Evolutionary conservation across 345 rosid genomes (phyloP), one percentile per base, ranked within the genome.

Genomic region (Erysimum cheiranthoides): DNA sequence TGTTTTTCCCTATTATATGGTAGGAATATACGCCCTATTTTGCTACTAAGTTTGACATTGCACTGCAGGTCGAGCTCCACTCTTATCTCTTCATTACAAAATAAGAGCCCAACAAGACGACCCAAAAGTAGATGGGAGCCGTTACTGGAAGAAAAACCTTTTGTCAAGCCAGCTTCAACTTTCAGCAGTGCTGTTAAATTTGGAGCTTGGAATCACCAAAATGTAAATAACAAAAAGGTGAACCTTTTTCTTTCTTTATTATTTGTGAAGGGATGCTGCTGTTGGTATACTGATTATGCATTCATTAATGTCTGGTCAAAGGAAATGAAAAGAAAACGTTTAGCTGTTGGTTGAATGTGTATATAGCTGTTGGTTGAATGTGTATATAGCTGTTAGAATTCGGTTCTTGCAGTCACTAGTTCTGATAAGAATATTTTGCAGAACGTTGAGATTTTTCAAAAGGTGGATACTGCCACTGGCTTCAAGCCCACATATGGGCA

Each of bases 61-160:
- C 70, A 70, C 66, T 70, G 59, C 92, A 76, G 78, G 53, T 47
- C 76, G 10, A 76, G 68, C 77, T 77, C 91, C 49, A 61, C 70
- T 39, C 71, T 74, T 64, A 52, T 74, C 60, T 78, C 82, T 75
- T 38, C 84, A 7, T 73, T 80, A 66, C 75, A 83, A 46, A 81
- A 77, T 68, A 90, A 79, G 80, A 93, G 96, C 77, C 95, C 96
- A 65, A 76, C 82, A 56, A 85, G 85, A 81, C 85, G 95, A 77
- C 57, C 90, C 63, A 94, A 94, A 82, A 94, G 99, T 74, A 86
- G 99, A 80, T 96, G 99, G 99, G 99, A 93, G 87, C 99, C 99
- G 66, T 65, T 96, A 70, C 84, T 75, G 31, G 97, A 88, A 80
- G 86, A 82, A 77, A 93, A 90, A 74, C 66, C 76, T 8, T 75